Evolutionary conservation across 2,329 filamentous ascomycete genomes (phyloP), one percentile per base, ranked within the genome.

Genomic region (Didymella sp.): DNA sequence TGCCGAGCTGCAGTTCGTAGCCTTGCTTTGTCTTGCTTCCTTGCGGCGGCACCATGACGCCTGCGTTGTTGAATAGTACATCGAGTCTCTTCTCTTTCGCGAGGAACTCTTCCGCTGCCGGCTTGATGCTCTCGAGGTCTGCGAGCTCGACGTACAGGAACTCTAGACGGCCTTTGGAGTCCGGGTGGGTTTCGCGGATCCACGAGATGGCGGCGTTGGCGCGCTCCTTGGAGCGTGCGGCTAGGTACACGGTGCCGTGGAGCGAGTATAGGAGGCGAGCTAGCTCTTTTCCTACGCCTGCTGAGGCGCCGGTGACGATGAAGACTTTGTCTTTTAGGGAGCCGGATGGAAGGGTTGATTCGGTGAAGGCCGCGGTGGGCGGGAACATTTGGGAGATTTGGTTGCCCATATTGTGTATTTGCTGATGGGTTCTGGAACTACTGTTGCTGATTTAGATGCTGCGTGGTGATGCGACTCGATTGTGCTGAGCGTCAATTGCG

Each of bases 191-290:
- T 15, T 56, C 44, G 4, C 73, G 67, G 42, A 87, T 82, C 35
- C 82, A 82, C 0, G 68, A 58, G 2, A 71, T 68, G 12, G 76
- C 82, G 59, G 82, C 82, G n/a, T 76, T 69, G 9, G 59, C 46
- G 17, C 58, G 57, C 15, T 62, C 57, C 30, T 76, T 64, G 3
- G 72, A 79, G 27, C 84, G 82, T 2, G 79, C 79, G 4, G 83
- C 83, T 24, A 85, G 69, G 69, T 85, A 87, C n/a, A 87, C 80
- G 1, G 76, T 84, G 31, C 77, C 84, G 51, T 84, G 82, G 31
- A 77, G 79, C 12, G 73, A 69, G 69, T 87, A 87, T 11, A 88
- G 76, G 3, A 87, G 78, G 35, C 79, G 78, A 28, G 75, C 76
- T 19, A 87, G 76, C 61, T 85, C 81, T 37, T 80, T 78, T 9